Evolutionary conservation across 2,329 filamentous ascomycete genomes (phyloP), one percentile per base, ranked within the genome.

Genomic region (Alternaria sp.): DNA sequence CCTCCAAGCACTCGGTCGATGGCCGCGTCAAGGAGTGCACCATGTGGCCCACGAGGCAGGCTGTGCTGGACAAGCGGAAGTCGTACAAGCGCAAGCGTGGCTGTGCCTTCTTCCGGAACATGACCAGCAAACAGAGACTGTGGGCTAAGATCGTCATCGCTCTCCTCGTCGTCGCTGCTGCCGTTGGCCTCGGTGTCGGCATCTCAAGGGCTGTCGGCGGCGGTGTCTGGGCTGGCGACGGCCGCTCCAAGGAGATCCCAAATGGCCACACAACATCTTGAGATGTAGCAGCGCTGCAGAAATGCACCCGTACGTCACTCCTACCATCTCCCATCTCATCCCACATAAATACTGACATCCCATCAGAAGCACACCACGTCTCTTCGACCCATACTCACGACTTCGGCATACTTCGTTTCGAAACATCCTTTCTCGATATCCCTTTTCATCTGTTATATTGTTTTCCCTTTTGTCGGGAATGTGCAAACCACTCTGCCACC

Each of bases 1-100:
- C 72, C 28, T 76, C 75, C 63, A 82, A 81, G 66, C 65, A 77
- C 58, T 78, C 74, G 25, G 76, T 84, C 65, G 81, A 83, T 64
- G 79, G 76, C 57, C 72, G 78, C 57, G 69, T 73, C 67, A 83
- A 83, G 72, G 83, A 85, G 63, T 84, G 83, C 80, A 82, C 80
- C 67, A 84, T 85, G 82, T 85, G 83, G 83, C 83, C 83, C 8
- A 82, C 82, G 45, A 80, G 80, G 67, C 79, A 83, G 72, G 82
- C 83, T 30, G 79, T 85, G 60, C 76, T 81, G 69, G 79, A 82
- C 67, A 80, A 80, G 71, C 77, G 79, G 60, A 78, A 77, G 71
- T 69, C 67, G 44, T 77, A 78, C 70, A 78, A 81, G 74, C 73
- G 79, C 49, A 72, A 71, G 51, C 76, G 74, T 52, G 79, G 79